phyloP scores from a whole-genome alignment of 1,284 basidiomycete species.

The Laetiporus sulphureus region DNA sequence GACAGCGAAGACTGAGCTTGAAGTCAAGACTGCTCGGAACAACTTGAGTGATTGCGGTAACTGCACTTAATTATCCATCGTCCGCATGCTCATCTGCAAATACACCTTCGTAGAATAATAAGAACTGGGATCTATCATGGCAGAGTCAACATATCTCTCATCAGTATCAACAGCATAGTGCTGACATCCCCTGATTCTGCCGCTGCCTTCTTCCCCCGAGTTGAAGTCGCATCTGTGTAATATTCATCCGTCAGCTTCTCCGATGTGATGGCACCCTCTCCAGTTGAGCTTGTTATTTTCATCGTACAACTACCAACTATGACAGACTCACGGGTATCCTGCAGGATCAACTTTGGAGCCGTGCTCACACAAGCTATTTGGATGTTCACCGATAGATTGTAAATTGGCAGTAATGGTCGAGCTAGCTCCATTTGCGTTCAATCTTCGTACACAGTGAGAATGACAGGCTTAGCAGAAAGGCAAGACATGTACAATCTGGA shows the following conservation, averaged over 20 bases:
- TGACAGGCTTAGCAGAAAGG: too few species aligned
- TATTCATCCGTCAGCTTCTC: conserved; percentile 66
- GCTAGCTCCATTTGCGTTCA: too few species aligned
- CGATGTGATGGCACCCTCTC: conserved; percentile 57
- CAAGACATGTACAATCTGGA: too few species aligned
- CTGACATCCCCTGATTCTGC: conserved; percentile 45
- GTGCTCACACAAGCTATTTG: conserved; percentile 70
- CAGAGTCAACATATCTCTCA: conserved; percentile 78
- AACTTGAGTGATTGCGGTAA: conserved; percentile 73
- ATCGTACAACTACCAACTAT: too few species aligned
- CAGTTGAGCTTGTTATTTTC: too few species aligned
- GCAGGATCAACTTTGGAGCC: conserved; percentile 74
- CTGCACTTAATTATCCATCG: too few species aligned
- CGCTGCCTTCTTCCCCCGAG: conserved; percentile 51
- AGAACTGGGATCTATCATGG: too few species aligned
- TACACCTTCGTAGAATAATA: too few species aligned
- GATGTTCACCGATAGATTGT: conserved; percentile 79
- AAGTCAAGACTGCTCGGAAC: conserved; percentile 87
- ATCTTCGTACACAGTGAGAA: too few species aligned
- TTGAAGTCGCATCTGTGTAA: conserved; percentile 68
- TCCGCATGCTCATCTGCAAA: too few species aligned
- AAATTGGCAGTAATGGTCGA: too few species aligned
- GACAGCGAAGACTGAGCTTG: conserved; percentile 65
- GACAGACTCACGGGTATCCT: conserved; percentile 71
- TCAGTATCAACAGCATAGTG: conserved; percentile 49